Evolutionary conservation across 2,329 filamentous ascomycete species (phyloP).

Genomic region (Aurifilum marmelostoma): DNA sequence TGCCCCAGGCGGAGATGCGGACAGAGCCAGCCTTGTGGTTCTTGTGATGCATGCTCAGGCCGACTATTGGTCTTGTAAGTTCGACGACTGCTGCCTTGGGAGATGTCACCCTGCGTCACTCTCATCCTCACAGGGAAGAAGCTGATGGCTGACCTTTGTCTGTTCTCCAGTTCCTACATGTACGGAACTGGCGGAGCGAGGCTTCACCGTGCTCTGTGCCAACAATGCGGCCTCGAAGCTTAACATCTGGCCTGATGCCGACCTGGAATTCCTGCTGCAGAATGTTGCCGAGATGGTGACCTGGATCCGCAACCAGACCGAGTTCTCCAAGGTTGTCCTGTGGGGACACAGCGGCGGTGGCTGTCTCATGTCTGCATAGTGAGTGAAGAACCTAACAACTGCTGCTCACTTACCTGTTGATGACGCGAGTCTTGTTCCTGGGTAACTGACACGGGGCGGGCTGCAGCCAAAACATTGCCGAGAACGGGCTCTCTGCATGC

Average conservation of each 20-base stretch:
- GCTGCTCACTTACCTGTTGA: too few relatives aligned
- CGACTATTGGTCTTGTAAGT: conserved; percentile 28
- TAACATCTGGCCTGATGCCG: conserved; percentile 29
- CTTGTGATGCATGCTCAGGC: conserved; percentile 32
- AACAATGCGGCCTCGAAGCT: conserved; percentile 30
- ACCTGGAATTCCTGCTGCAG: conserved; percentile 30
- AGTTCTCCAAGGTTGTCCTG: conserved; percentile 15
- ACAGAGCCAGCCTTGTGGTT: conserved; percentile 25
- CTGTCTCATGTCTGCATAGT: conserved; percentile 31
- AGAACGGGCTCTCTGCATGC: conserved; percentile 31
- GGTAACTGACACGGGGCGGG: neutral
- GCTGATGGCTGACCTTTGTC: neutral
- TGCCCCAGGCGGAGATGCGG: neutral
- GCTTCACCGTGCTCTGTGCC: conserved; percentile 30
- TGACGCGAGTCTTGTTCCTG: too few relatives aligned
- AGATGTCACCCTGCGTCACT: too few relatives aligned
- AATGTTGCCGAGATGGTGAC: conserved; percentile 23
- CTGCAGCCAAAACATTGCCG: conserved; percentile 30
- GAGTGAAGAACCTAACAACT: too few relatives aligned
- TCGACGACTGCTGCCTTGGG: too few relatives aligned
- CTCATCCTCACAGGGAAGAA: too few relatives aligned
- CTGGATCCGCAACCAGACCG: conserved; percentile 28
- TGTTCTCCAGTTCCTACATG: conserved; percentile 23
- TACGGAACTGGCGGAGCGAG: conserved; percentile 27
- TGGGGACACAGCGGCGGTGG: conserved; percentile 28